These are phyloP conservation scores for Ceriops decandra DNA, from an alignment of 345 rosid genomes.

Conservation along the genomic window DNA sequence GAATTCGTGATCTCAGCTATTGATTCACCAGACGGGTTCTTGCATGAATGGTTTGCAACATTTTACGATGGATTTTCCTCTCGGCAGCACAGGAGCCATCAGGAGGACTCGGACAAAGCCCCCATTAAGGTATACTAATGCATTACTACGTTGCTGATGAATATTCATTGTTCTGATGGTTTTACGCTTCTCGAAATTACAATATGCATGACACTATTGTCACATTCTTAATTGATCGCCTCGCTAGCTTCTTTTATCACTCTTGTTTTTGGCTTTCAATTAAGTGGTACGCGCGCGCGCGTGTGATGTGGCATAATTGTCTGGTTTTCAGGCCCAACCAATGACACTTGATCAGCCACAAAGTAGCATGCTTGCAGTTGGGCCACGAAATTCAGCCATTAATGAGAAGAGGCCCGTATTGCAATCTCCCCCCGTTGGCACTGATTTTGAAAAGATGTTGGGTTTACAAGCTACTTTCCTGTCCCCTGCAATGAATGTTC, in stretches of 20 bases:
- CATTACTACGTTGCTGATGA: background rate
- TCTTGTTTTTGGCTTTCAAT: too few species aligned
- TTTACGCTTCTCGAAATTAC: background rate
- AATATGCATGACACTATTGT: background rate
- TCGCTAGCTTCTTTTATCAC: too few species aligned
- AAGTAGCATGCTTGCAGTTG: conserved; percentile 3
- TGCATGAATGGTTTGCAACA: conserved; percentile 38
- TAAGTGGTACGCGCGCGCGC: too few species aligned
- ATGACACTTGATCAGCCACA: conserved; percentile 7
- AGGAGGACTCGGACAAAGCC: conserved; percentile 2
- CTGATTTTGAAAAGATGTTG: conserved; percentile 5
- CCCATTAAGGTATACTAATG: conserved; percentile 16
- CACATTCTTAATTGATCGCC: too few species aligned
- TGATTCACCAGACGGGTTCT: conserved; percentile 26
- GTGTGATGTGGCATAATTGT: background rate
- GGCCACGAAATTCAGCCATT: background rate
- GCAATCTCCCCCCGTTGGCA: background rate
- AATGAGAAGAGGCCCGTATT: conserved; percentile 17
- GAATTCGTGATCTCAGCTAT: conserved; percentile 20
- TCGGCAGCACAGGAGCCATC: conserved; percentile 4
- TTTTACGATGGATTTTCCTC: conserved; percentile 25
- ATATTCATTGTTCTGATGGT: background rate
- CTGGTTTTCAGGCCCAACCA: conserved; percentile 13
- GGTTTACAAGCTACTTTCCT: conserved; percentile 3
- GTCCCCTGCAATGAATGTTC: conserved; percentile 6